Evolutionary conservation across 805 yeast species (phyloP).

Genomic region (Wickerhamomyces tratensis): DNA sequence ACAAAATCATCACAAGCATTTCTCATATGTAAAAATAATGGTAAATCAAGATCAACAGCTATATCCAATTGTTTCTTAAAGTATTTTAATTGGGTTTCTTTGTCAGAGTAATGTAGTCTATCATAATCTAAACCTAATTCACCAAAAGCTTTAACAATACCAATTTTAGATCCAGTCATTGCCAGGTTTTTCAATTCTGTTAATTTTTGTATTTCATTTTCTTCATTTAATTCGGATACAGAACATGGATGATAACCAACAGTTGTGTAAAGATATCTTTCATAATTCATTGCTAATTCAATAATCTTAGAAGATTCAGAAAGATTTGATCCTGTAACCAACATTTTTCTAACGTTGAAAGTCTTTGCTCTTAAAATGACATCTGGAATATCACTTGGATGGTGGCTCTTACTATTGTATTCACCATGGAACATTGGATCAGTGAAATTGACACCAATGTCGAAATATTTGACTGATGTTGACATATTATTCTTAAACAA

Average conservation of each 20-base stretch:
- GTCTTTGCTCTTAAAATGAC: conserved; percentile 60
- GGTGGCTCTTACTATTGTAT: conserved; percentile 64
- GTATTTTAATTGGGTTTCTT: conserved; percentile 53
- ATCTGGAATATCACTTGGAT: conserved; percentile 51
- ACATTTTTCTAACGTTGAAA: conserved; percentile 56
- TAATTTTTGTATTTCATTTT: conserved; percentile 30
- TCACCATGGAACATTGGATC: conserved; percentile 82
- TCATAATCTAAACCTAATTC: conserved; percentile 96
- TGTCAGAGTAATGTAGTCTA: conserved; percentile 66
- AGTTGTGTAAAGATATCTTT: conserved; percentile 44
- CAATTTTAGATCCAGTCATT: conserved; percentile 33
- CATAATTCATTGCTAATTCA: conserved; percentile 35
- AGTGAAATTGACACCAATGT: conserved; percentile 68
- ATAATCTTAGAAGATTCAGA: conserved; percentile 57
- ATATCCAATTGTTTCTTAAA: conserved; percentile 70
- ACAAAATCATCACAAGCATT: conserved; percentile 76
- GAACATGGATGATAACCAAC: conserved; percentile 96
- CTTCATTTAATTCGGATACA: conserved; percentile 42
- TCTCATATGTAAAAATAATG: conserved; percentile 87
- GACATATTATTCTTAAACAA: background rate
- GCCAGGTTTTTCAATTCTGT: conserved; percentile 39
- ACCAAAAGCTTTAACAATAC: conserved; percentile 75
- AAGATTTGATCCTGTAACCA: conserved; percentile 78
- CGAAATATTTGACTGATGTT: conserved; percentile 16
- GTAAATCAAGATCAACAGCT: conserved; percentile 49